These are phyloP conservation scores for Hanseniaspora mollemarum DNA, from an alignment of 805 yeast species.

Conservation along the genomic window DNA sequence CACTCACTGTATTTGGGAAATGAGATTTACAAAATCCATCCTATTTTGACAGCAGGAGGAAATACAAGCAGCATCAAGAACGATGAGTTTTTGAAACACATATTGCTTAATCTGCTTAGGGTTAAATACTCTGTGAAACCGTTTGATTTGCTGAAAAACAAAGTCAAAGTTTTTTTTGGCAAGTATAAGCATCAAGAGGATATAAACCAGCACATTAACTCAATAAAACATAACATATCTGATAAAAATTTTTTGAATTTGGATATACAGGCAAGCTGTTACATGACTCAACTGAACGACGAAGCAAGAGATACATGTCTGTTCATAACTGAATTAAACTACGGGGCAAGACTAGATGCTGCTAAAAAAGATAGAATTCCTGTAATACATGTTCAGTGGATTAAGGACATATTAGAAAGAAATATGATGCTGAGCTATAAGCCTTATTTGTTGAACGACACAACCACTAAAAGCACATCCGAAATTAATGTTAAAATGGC, in stretches of 20 bases:
- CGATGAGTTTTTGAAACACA: conserved; percentile 15
- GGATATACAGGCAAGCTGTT: conserved; percentile 10
- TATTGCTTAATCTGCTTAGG: conserved; percentile 3
- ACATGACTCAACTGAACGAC: conserved; percentile 20
- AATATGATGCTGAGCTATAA: conserved; percentile 32
- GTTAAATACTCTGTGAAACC: conserved; percentile 12
- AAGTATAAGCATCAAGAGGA: not conserved
- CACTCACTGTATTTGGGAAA: not conserved
- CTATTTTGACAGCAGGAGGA: conserved; percentile 8
- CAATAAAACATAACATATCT: conserved; percentile 5
- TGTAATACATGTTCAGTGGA: conserved; percentile 37
- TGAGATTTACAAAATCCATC: conserved; percentile 8
- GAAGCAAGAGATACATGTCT: conserved; percentile 23
- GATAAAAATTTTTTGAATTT: not conserved
- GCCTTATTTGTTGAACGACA: conserved; percentile 27
- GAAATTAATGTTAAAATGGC: conserved; percentile 21
- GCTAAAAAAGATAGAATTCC: conserved; percentile 34
- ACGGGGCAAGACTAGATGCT: conserved; percentile 27
- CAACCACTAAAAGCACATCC: conserved; percentile 19
- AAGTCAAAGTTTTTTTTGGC: conserved; percentile 13
- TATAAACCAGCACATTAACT: not conserved
- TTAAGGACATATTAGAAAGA: conserved; percentile 32
- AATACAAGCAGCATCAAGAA: conserved; percentile 1
- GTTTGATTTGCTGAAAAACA: conserved; percentile 13
- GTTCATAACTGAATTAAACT: conserved; percentile 25